Percentiles rank a stretch among this genome's conserved stretches.
These are phyloP conservation scores for Phyllosticta ampelicida DNA, from an alignment of 2,329 filamentous ascomycete genomes.

Conservation along the genomic window DNA sequence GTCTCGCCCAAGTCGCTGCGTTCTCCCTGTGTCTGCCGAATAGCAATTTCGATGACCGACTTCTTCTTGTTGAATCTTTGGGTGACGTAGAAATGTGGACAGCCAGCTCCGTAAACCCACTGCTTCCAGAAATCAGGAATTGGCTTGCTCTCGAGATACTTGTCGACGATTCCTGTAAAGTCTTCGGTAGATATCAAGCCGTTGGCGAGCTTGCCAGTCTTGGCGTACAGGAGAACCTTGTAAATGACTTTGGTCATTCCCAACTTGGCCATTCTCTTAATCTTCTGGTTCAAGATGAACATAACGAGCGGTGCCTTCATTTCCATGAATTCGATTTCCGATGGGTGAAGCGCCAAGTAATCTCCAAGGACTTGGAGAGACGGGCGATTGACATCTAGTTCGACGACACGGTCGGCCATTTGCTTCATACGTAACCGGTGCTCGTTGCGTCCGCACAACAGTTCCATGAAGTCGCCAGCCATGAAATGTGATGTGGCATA, in stretches of 20 bases:
- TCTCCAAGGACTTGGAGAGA: slow-evolving; percentile 72
- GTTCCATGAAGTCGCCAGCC: slow-evolving; percentile 84
- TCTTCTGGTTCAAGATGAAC: slow-evolving; percentile 73
- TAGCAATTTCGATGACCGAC: slow-evolving; percentile 82
- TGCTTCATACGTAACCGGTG: slow-evolving; percentile 84
- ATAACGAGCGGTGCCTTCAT: slow-evolving; percentile 85
- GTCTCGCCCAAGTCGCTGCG: slow-evolving; percentile 19
- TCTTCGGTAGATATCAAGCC: slow-evolving; percentile 61
- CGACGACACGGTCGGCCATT: slow-evolving; percentile 69
- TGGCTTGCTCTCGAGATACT: slow-evolving; percentile 60
- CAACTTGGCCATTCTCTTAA: slow-evolving; percentile 66
- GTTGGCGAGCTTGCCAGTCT: slow-evolving; percentile 64
- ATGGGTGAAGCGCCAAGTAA: slow-evolving; percentile 65
- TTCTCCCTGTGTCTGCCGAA: slow-evolving; percentile 57
- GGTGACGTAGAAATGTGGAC: slow-evolving; percentile 73
- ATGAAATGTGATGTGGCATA: slow-evolving; percentile 90
- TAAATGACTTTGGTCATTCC: slow-evolving; percentile 79
- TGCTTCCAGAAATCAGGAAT: slow-evolving; percentile 64
- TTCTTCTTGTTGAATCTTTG: slow-evolving; percentile 98
- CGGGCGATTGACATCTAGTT: slow-evolving; percentile 70
- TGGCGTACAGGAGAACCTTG: slow-evolving; percentile 74
- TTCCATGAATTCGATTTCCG: slow-evolving; percentile 81
- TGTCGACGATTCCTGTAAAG: slow-evolving; percentile 78
- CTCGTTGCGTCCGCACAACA: slow-evolving; percentile 87
- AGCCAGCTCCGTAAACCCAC: slow-evolving; percentile 83